phyloP scores from a whole-genome alignment of 306 rosid species.

The Rubus parviflorus region DNA sequence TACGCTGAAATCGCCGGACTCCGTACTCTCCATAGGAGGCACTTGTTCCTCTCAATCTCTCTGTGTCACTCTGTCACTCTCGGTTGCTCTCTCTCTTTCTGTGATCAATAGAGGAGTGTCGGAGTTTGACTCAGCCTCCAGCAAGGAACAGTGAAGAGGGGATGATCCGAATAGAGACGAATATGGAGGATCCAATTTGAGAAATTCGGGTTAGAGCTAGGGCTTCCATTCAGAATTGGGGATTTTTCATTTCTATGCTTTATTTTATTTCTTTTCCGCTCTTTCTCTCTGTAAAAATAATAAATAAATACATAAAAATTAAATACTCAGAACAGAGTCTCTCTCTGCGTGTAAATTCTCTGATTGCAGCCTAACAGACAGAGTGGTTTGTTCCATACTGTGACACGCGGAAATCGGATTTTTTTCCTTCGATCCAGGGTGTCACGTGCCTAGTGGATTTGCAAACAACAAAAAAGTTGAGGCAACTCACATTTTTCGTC shows the following conservation, averaged over 20 bases:
- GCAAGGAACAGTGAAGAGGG: conserved; percentile 36
- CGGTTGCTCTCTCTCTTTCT: conserved; percentile 4
- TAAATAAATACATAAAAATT: too few species aligned
- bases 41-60: neutral
- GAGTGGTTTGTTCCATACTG: too few species aligned
- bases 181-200: conserved; percentile 33
- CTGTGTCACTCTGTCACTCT: conserved; percentile 13
- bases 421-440: too few species aligned
- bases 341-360: too few species aligned
- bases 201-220: conserved; percentile 43
- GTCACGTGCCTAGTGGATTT: too few species aligned
- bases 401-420: too few species aligned
- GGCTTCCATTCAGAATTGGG: conserved; percentile 55
- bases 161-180: conserved; percentile 22
- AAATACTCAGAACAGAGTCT: neutral
- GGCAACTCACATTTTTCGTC: too few species aligned
- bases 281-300: conserved; percentile 10
- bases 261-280: neutral
- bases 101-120: neutral
- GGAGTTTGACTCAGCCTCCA: conserved; percentile 36
- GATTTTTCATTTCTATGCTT: conserved; percentile 34
- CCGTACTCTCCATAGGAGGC: conserved; percentile 46
- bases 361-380: too few species aligned
- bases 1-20: conserved; percentile 46
- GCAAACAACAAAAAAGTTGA: too few species aligned